phyloP scores from a whole-genome alignment of 2,329 filamentous ascomycete species.

The Chaetoscypha palmicola region DNA sequence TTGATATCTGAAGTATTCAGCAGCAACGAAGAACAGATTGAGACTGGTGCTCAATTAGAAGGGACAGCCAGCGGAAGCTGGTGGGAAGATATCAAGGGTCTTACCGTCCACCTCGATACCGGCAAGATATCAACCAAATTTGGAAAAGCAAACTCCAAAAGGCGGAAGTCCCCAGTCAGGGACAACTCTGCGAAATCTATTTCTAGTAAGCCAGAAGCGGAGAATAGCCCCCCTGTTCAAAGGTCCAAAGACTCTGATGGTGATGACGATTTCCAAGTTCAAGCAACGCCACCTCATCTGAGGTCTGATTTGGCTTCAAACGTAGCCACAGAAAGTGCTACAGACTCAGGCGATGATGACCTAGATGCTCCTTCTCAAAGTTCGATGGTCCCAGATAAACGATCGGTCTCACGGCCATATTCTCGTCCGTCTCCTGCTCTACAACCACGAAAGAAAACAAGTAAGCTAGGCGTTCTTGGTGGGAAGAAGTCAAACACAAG shows the following conservation, averaged over 20 bases:
- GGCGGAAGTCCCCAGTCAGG: not conserved
- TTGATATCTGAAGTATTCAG: slow-evolving; percentile 23
- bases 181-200: slow-evolving; percentile 7
- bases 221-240: not conserved
- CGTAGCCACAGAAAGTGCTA: slow-evolving; percentile 12
- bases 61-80: slow-evolving; percentile 15
- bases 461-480: slow-evolving; percentile 5
- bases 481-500: not conserved
- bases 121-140: slow-evolving; percentile 18
- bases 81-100: slow-evolving; percentile 27
- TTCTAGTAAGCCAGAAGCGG: not conserved
- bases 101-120: slow-evolving; percentile 18
- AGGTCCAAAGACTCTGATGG: slow-evolving; percentile 10
- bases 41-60: not conserved
- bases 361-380: slow-evolving; percentile 26
- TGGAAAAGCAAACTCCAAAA: not conserved
- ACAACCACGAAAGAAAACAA: slow-evolving; percentile 4
- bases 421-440: not conserved
- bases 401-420: slow-evolving; percentile 17
- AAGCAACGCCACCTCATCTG: slow-evolving; percentile 24
- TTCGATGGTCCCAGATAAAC: slow-evolving; percentile 26
- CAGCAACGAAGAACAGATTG: not conserved
- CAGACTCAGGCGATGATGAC: slow-evolving; percentile 25
- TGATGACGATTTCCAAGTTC: slow-evolving; percentile 29
- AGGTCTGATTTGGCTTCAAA: slow-evolving; percentile 6